Evolutionary conservation across 768 basidiomycete genomes (phyloP).

Genomic region (button mushroom (Agaricus bisporus)): DNA sequence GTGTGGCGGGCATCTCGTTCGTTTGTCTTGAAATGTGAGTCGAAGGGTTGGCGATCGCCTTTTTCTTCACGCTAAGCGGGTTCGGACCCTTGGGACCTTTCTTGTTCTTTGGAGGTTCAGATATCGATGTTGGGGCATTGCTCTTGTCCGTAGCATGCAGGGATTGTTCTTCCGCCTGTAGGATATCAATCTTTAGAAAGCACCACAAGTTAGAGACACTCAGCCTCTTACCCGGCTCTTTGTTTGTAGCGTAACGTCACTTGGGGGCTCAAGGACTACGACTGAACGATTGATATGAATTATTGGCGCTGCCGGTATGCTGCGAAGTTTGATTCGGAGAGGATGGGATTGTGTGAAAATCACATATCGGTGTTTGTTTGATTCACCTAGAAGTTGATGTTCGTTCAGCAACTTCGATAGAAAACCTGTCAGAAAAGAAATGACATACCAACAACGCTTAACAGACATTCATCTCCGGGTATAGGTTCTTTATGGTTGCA

Average conservation of each 20-base stretch:
- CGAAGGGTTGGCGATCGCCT: constrained; percentile 30
- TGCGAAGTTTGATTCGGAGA: constrained; percentile 64
- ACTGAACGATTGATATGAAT: constrained; percentile 90
- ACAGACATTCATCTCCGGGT: constrained; percentile 76
- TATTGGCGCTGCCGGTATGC: constrained; percentile 80
- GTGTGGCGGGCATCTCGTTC: constrained; percentile 16
- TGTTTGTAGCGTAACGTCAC: constrained; percentile 61
- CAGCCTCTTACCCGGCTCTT: constrained; percentile 52
- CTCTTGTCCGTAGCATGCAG: constrained; percentile 50
- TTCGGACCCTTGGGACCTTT: constrained; percentile 85
- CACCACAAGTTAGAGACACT: not conserved
- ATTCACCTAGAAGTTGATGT: constrained; percentile 41
- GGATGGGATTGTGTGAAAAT: constrained; percentile 77
- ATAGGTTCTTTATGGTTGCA: constrained; percentile 95
- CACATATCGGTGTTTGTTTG: constrained; percentile 91
- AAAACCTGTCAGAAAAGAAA: not conserved
- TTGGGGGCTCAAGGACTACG: constrained; percentile 89
- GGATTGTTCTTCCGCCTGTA: constrained; percentile 59
- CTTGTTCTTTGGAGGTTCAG: constrained; percentile 45
- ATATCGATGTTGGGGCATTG: constrained; percentile 29
- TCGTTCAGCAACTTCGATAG: not conserved
- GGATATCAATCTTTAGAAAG: not conserved
- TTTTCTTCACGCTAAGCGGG: constrained; percentile 89
- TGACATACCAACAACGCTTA: constrained; percentile 69
- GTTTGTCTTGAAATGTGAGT: constrained; percentile 32